phyloP scores from a whole-genome alignment of 345 rosid genomes.

The Citrus maxima region DNA sequence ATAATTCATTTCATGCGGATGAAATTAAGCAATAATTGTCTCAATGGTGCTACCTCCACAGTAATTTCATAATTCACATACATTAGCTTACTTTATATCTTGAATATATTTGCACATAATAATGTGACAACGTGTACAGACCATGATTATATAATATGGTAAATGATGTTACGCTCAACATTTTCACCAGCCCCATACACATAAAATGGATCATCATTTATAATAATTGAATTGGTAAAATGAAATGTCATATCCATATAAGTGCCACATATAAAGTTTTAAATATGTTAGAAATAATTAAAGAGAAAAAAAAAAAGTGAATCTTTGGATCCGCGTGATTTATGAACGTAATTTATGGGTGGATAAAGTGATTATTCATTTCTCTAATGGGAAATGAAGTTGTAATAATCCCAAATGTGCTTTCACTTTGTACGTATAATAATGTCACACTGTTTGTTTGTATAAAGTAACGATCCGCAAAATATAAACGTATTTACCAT shows the following conservation, averaged over 20 bases:
- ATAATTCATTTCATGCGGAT: background rate
- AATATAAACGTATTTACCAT: background rate
- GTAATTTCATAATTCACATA: background rate
- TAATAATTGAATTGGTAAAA: constrained; percentile 1
- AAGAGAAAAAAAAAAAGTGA: background rate
- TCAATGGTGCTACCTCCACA: background rate
- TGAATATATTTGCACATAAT: background rate
- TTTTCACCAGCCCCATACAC: background rate
- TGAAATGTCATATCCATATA: background rate
- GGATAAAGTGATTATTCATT: background rate
- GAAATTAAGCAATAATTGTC: background rate
- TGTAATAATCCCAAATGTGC: background rate
- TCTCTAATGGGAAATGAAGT: too few relatives aligned
- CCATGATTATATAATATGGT: constrained; percentile 3
- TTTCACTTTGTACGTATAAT: background rate
- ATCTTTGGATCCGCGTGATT: background rate
- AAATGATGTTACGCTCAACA: background rate
- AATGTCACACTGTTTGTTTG: background rate
- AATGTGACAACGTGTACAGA: constrained; percentile 1
- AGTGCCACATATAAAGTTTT: too few relatives aligned
- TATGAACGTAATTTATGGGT: background rate
- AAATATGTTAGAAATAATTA: background rate
- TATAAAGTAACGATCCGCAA: background rate
- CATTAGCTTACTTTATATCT: background rate
- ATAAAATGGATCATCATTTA: constrained; percentile 1